Conservation (phyloP, 2,329 filamentous ascomycete genomes). For the Ophiostoma sp. region DNA sequence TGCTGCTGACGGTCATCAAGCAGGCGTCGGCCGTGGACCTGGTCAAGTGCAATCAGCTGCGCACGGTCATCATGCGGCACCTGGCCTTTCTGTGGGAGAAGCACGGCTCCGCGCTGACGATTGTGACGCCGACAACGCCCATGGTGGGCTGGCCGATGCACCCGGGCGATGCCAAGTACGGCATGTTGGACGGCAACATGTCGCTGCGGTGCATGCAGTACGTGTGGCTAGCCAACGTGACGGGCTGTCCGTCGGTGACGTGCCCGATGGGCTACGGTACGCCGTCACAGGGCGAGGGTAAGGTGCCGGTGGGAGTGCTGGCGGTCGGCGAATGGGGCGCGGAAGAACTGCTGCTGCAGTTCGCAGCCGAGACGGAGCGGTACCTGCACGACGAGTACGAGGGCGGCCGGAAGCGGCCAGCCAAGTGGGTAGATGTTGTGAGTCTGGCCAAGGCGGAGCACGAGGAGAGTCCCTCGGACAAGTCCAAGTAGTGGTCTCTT, state of each 20-base stretch:
- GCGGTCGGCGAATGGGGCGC: conserved; percentile 62
- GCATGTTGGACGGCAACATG: conserved; percentile 67
- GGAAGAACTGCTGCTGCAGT: conserved; percentile 58
- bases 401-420: conserved; percentile 47
- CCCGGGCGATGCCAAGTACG: conserved; percentile 58
- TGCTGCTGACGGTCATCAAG: conserved; percentile 61
- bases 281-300: conserved; percentile 52
- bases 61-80: conserved; percentile 73
- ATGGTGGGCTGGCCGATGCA: conserved; percentile 66
- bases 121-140: conserved; percentile 73
- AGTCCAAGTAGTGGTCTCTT: neutral
- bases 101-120: conserved; percentile 55
- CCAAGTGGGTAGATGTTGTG: conserved; percentile 56
- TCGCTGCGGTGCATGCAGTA: conserved; percentile 78
- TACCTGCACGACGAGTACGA: conserved; percentile 46
- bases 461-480: neutral
- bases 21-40: conserved; percentile 65
- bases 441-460: conserved; percentile 36
- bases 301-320: conserved; percentile 57
- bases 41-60: conserved; percentile 66
- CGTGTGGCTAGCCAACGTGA: conserved; percentile 78
- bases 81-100: conserved; percentile 72
- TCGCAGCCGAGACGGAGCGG: conserved; percentile 52
- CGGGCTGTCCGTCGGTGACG: conserved; percentile 68
- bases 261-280: conserved; percentile 69